phyloP scores from a whole-genome alignment of 257 asterid species.

The Parsonsia alboflavescens region DNA sequence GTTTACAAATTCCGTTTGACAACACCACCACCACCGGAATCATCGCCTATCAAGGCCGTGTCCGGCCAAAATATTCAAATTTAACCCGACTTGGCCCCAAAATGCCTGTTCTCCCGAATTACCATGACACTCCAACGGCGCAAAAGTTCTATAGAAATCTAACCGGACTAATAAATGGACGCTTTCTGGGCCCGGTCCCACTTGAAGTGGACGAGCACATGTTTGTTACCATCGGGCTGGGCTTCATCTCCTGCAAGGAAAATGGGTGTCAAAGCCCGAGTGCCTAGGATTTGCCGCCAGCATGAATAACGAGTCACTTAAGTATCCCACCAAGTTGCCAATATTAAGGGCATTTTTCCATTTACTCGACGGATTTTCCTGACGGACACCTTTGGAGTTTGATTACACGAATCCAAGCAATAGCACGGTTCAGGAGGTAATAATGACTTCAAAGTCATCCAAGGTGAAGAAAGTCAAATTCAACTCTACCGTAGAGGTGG shows the following conservation, averaged over 20 bases:
- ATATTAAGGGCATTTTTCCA: constrained; percentile 9
- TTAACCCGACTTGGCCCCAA: neutral
- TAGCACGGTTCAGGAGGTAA: neutral
- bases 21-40: constrained; percentile 12
- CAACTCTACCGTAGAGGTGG: constrained; percentile 18
- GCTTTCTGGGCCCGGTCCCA: neutral
- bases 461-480: constrained; percentile 8
- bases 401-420: constrained; percentile 12
- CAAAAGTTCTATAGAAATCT: constrained; percentile 4
- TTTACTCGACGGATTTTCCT: constrained; percentile 15
- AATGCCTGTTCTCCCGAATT: constrained; percentile 5
- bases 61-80: no score
- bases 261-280: neutral
- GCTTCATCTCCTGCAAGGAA: neutral
- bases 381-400: constrained; percentile 1
- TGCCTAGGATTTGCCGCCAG: neutral
- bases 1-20: neutral
- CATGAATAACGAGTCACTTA: constrained; percentile 14
- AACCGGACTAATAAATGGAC: neutral
- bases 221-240: constrained; percentile 10
- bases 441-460: constrained; percentile 13
- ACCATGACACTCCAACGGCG: constrained; percentile 13
- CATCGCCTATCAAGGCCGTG: neutral
- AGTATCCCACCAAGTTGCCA: constrained; percentile 6
- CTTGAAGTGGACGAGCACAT: constrained; percentile 5